These are phyloP conservation scores for Orbilia oligospora DNA, from an alignment of 2,329 filamentous ascomycete species.

Conservation along the genomic window DNA sequence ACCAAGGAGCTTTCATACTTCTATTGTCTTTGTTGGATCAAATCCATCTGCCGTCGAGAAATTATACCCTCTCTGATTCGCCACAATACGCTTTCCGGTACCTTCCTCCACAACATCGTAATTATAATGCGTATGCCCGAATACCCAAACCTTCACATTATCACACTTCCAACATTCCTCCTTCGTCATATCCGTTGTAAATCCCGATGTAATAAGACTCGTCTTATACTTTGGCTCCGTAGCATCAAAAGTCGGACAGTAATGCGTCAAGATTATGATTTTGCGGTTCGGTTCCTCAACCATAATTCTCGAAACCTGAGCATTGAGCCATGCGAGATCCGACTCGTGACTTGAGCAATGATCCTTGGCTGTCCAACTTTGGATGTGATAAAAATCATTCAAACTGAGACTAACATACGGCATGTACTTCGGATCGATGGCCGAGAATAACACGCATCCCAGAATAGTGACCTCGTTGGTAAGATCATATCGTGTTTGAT, in stretches of 20 bases:
- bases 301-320: conserved; percentile 47
- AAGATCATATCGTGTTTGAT: conserved; percentile 67
- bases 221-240: conserved; percentile 59
- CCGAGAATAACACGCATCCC: conserved; percentile 71
- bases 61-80: conserved; percentile 69
- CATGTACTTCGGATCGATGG: conserved; percentile 67
- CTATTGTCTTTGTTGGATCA: conserved; percentile 64
- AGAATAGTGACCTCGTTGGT: conserved; percentile 67
- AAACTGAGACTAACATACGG: conserved; percentile 68
- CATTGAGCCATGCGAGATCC: conserved; percentile 65
- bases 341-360: conserved; percentile 63
- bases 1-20: conserved; percentile 27
- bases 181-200: conserved; percentile 67
- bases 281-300: conserved; percentile 12
- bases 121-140: conserved; percentile 71
- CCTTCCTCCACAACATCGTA: conserved; percentile 67
- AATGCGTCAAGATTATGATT: conserved; percentile 63
- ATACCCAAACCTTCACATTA: conserved; percentile 69
- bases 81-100: conserved; percentile 65
- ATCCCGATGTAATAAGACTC: conserved; percentile 63
- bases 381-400: conserved; percentile 72
- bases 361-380: conserved; percentile 62
- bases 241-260: conserved; percentile 62
- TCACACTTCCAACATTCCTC: conserved; percentile 66
- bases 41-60: conserved; percentile 67